These are phyloP conservation scores for Populus hybrid DNA, from an alignment of 441 rosid genomes.

Conservation along the genomic window DNA sequence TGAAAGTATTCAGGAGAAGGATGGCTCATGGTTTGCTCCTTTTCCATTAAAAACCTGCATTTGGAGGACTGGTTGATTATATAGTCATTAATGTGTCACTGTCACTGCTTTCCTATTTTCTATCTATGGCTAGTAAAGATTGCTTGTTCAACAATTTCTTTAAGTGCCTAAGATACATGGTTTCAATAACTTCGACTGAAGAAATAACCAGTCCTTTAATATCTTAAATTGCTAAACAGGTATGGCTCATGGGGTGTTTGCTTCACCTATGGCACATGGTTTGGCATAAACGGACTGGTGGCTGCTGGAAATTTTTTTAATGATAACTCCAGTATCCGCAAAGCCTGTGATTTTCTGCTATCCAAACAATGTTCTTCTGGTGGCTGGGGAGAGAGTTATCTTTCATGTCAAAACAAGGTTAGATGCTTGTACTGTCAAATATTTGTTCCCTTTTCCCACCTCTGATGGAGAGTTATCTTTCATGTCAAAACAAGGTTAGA, in stretches of 20 bases:
- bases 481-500: conserved; percentile 76
- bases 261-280: conserved; percentile 89
- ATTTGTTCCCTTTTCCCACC: no score
- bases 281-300: conserved; percentile 74
- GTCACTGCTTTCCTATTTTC: not conserved
- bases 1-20: conserved; percentile 42
- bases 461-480: conserved; percentile 93
- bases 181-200: conserved; percentile 2
- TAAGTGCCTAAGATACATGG: not conserved
- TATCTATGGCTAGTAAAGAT: not conserved
- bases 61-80: not conserved
- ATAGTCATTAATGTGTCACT: not conserved
- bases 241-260: conserved; percentile 97
- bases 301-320: conserved; percentile 65
- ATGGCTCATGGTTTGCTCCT: conserved; percentile 60
- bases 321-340: conserved; percentile 52
- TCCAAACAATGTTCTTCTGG: conserved; percentile 78
- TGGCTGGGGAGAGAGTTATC: conserved; percentile 98
- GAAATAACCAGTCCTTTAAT: not conserved
- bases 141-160: not conserved
- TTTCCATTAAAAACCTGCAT: not conserved
- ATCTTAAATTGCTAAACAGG: conserved; percentile 40
- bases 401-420: conserved; percentile 85
- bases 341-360: conserved; percentile 76
- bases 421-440: not conserved